Conservation (phyloP, 768 basidiomycete genomes). For the Xerocomellus intermedius region DNA sequence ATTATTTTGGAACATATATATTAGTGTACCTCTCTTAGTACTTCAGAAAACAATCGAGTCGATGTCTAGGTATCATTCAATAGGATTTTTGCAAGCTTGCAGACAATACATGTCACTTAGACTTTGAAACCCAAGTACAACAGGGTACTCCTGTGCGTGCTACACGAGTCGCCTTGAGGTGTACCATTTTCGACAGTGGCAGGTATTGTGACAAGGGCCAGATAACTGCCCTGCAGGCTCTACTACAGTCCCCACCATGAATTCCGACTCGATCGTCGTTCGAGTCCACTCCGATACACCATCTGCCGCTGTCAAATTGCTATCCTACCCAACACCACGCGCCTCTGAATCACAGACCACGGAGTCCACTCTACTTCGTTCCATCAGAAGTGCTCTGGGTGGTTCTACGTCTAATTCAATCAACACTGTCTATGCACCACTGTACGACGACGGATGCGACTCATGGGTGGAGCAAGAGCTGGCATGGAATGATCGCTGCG, state of each 20-base stretch:
- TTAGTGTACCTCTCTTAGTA: slow-evolving; percentile 31
- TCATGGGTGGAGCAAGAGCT: slow-evolving; percentile 60
- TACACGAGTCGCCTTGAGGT: too few species aligned
- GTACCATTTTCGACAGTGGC: background rate
- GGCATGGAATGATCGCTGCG: slow-evolving; percentile 64
- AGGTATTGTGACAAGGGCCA: background rate
- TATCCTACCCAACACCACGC: slow-evolving; percentile 32
- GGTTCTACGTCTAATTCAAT: slow-evolving; percentile 47
- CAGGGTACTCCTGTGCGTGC: too few species aligned
- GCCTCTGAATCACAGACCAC: slow-evolving; percentile 1
- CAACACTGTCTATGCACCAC: slow-evolving; percentile 42
- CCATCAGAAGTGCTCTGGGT: slow-evolving; percentile 60
- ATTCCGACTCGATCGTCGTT: slow-evolving; percentile 27
- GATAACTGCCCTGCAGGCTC: background rate
- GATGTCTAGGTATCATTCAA: slow-evolving; percentile 13
- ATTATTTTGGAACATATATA: slow-evolving; percentile 35
- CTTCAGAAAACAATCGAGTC: background rate
- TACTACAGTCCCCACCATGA: slow-evolving; percentile 13
- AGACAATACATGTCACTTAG: background rate
- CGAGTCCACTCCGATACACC: slow-evolving; percentile 42
- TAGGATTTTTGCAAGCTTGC: slow-evolving; percentile 11
- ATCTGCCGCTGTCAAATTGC: slow-evolving; percentile 45
- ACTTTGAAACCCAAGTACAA: too few species aligned
- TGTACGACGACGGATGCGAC: slow-evolving; percentile 40
- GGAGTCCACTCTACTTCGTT: slow-evolving; percentile 46